Evolutionary conservation across 2,329 filamentous ascomycete genomes (phyloP).

Genomic region (Botrytis squamosa): DNA sequence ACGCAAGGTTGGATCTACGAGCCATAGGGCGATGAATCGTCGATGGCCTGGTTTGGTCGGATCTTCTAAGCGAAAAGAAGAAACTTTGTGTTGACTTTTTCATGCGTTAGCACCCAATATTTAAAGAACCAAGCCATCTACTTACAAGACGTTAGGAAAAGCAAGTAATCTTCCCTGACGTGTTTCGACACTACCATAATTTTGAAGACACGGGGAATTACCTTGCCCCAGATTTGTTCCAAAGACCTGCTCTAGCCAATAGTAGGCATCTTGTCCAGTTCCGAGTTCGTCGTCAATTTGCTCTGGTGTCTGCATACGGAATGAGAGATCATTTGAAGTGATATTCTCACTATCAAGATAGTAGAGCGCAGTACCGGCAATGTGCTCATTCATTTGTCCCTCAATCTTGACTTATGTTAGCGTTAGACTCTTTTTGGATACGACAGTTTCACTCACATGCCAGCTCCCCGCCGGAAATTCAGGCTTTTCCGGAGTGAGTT

Average conservation of each 20-base stretch:
- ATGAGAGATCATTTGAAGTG: conserved; percentile 44
- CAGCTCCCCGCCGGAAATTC: conserved; percentile 48
- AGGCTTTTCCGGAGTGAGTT: conserved; percentile 56
- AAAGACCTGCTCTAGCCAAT: conserved; percentile 29
- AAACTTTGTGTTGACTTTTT: conserved; percentile 49
- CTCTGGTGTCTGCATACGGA: conserved; percentile 40
- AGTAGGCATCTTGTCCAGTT: conserved; percentile 20
- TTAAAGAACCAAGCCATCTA: background rate
- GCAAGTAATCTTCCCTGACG: conserved; percentile 44
- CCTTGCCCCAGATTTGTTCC: conserved; percentile 16
- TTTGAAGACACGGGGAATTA: conserved; percentile 37
- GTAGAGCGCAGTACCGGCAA: conserved; percentile 53
- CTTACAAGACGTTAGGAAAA: conserved; percentile 43
- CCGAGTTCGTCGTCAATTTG: background rate
- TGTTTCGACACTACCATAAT: conserved; percentile 43
- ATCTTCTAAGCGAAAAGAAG: conserved; percentile 52
- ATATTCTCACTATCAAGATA: conserved; percentile 52
- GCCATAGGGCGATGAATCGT: conserved; percentile 56
- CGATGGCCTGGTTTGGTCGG: conserved; percentile 52
- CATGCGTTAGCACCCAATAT: background rate
- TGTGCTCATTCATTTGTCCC: conserved; percentile 49
- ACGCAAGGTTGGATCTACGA: conserved; percentile 55
- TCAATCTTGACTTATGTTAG: conserved; percentile 1
- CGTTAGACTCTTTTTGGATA: background rate
- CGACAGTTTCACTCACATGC: conserved; percentile 43